These are phyloP conservation scores for Hypoxylon fuscum DNA, from an alignment of 495 filamentous ascomycete genomes.

Conservation along the genomic window DNA sequence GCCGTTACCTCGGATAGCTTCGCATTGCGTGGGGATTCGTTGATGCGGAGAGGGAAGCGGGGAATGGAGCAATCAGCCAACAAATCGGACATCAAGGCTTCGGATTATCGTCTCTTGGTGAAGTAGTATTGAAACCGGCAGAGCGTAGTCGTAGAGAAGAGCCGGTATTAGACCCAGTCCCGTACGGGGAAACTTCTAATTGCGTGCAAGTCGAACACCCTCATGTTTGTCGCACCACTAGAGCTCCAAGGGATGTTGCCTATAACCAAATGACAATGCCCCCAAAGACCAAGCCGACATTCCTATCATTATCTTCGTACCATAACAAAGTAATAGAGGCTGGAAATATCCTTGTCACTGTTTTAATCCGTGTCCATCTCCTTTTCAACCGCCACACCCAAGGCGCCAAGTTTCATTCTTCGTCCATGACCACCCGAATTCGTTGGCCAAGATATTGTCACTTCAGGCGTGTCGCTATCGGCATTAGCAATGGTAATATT, in stretches of 20 bases:
- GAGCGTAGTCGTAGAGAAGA: neutral
- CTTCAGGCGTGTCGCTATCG: neutral
- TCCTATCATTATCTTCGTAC: too few relatives aligned
- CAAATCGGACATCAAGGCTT: slow-evolving; percentile 23
- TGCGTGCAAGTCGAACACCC: too few relatives aligned
- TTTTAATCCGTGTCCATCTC: too few relatives aligned
- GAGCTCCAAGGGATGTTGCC: too few relatives aligned
- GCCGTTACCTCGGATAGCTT: slow-evolving; percentile 27
- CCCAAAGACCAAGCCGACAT: too few relatives aligned
- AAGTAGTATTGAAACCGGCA: neutral
- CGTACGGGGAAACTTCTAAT: neutral
- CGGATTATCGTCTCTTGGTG: neutral
- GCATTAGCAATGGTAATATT: neutral
- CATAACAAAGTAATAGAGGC: too few relatives aligned
- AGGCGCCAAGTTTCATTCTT: too few relatives aligned
- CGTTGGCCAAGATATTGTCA: neutral
- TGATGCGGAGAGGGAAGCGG: slow-evolving; percentile 27
- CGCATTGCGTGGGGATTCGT: slow-evolving; percentile 11
- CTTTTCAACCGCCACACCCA: too few relatives aligned
- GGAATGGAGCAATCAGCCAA: slow-evolving; percentile 20
- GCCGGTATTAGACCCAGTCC: neutral
- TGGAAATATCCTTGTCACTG: too few relatives aligned
- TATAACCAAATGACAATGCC: too few relatives aligned
- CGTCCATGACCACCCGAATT: too few relatives aligned
- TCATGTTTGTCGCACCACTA: too few relatives aligned